phyloP scores from a whole-genome alignment of 2,329 filamentous ascomycete genomes.

The Trichoderma pleuroti region DNA sequence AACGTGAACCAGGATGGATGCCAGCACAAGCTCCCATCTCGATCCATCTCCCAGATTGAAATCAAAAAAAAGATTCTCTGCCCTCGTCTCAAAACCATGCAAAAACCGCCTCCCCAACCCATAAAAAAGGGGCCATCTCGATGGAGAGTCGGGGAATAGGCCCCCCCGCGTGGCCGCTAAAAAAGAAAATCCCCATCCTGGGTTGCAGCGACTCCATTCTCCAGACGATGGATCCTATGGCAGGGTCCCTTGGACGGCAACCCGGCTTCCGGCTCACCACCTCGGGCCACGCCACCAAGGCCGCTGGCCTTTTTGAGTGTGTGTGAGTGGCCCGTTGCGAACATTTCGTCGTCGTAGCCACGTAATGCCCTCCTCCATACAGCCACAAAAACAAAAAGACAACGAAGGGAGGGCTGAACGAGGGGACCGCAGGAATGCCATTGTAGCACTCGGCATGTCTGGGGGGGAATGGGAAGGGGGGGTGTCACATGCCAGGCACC shows the following conservation, averaged over 20 bases:
- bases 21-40: not conserved
- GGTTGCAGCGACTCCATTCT: not conserved
- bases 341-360: not conserved
- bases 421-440: not conserved
- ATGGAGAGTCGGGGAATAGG: not conserved
- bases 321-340: not conserved
- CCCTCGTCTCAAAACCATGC: not conserved
- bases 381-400: not conserved
- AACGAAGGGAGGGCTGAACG: not conserved
- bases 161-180: constrained; percentile 4
- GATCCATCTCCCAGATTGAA: not conserved
- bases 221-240: not conserved
- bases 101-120: not conserved
- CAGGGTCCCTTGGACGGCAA: not conserved
- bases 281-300: not conserved
- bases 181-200: not conserved
- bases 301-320: not conserved
- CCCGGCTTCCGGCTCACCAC: not conserved
- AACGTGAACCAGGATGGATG: not conserved
- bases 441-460: not conserved
- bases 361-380: not conserved
- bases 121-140: not conserved
- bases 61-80: not conserved
- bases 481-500: not conserved
- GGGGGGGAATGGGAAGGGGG: not conserved